Conservation (phyloP, 441 rosid genomes). For the Theobroma grandiflorum region DNA sequence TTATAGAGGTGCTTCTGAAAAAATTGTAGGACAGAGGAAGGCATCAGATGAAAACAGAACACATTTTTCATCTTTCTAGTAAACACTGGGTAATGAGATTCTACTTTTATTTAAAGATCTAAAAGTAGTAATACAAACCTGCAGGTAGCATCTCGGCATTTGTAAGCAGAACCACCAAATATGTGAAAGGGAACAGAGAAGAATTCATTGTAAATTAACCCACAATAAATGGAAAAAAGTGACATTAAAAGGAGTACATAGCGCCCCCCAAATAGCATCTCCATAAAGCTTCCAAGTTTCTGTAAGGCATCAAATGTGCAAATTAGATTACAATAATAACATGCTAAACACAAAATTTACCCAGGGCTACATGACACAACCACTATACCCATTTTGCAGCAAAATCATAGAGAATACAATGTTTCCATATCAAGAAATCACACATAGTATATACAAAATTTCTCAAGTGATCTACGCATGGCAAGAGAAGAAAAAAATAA, state of each 20-base stretch:
- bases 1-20: neutral
- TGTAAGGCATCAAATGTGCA: conserved; percentile 35
- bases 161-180: conserved; percentile 94
- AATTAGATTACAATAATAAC: conserved; percentile 7
- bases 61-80: conserved; percentile 9
- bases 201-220: conserved; percentile 96
- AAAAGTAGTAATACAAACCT: conserved; percentile 51
- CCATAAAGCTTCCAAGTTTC: conserved; percentile 99
- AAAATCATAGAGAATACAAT: neutral
- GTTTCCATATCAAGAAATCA: conserved; percentile 1
- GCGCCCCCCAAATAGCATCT: conserved; percentile 96
- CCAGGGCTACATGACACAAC: conserved; percentile 5
- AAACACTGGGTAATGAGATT: conserved; percentile 6
- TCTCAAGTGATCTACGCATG: neutral
- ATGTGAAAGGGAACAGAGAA: conserved; percentile 94
- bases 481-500: neutral
- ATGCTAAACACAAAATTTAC: neutral
- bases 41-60: conserved; percentile 19
- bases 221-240: conserved; percentile 92
- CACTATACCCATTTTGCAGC: neutral
- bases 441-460: neutral
- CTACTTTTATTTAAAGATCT: conserved; percentile 6
- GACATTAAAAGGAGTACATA: conserved; percentile 91
- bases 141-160: conserved; percentile 82
- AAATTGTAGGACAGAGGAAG: neutral